A percentile compares a stretch with the other conserved stretches of the same genome.
phyloP scores from a whole-genome alignment of 768 basidiomycete species.

The Hericium erinaceus region DNA sequence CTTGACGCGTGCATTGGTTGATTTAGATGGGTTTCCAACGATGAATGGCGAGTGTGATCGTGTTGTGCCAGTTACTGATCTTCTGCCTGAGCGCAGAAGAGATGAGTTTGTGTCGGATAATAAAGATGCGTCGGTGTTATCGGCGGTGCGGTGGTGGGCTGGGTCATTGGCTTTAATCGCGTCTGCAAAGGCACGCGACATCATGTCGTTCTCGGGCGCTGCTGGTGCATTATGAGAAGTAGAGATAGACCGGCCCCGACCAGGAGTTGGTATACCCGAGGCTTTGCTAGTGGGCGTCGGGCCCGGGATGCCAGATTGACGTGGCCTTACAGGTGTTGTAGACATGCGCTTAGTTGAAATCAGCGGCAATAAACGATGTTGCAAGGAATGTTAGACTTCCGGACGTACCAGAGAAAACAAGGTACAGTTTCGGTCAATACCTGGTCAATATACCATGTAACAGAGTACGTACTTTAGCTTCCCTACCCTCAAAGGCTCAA shows the following conservation, averaged over 20 bases:
- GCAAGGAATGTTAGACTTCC: neutral
- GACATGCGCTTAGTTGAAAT: constrained; percentile 22
- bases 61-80: constrained; percentile 34
- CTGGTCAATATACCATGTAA: no score
- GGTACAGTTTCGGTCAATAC: no score
- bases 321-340: constrained; percentile 34
- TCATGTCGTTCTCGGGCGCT: constrained; percentile 42
- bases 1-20: constrained; percentile 28
- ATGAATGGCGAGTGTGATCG: constrained; percentile 49
- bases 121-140: constrained; percentile 29
- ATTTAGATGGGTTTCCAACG: constrained; percentile 28
- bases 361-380: neutral
- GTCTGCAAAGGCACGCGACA: constrained; percentile 67
- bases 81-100: constrained; percentile 28
- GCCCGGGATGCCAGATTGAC: constrained; percentile 35
- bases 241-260: constrained; percentile 58
- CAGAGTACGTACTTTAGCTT: no score
- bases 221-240: constrained; percentile 26
- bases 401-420: no score
- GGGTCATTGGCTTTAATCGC: constrained; percentile 79
- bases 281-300: constrained; percentile 27
- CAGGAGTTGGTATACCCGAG: constrained; percentile 59
- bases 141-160: constrained; percentile 44
- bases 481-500: no score
- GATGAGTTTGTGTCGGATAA: constrained; percentile 36